Base-by-base conservation (phyloP, 768 basidiomycete species). In the Termitomyces sp. region DNA sequence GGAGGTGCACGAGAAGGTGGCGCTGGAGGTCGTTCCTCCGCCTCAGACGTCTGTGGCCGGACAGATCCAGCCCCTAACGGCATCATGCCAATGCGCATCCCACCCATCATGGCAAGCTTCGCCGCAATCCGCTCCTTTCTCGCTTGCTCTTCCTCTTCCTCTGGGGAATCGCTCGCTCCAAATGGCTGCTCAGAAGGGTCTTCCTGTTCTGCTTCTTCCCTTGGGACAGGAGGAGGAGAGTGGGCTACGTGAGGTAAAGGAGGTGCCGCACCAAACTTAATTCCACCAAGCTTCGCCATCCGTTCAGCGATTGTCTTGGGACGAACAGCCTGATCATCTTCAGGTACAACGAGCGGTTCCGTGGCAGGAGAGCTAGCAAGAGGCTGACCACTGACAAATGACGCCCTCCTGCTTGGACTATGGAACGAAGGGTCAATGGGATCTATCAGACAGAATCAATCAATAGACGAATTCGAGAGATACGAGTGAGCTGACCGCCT, bases 261-360 rank as follows among this genome's bases (percentile, higher is more conserved):
- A 16, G 55, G 55, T 48, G 87, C 87, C 44, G 80, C 84, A 1
- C 92, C 92, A 61, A 94, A 88, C 60, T 81, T 83, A 67, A 96
- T 86, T 3, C 90, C 92, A 16, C 94, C 92, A 0, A 97, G 76
- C 65, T 86, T 92, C 1, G 94, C 94, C 94, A 97, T 95, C n/a
- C 94, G 81, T 57, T 96, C 93, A 1, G 94, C 92, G 37, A 97
- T 90, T 1, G 89, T 89, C 31, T 78, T 79, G 24, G 86, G 80
- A 48, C 86, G 78, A 2, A 70, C 71, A 24, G 82, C 79, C 56
- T 81, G 82, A 1, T 74, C 74, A 51, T 81, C 76, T 31, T 67
- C 67, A 10, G 65, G 46, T 36, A 59, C 66, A 20, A 54, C 39
- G 31, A 55, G 43, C 14, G 59, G 53, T 43, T 59, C 62, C 54